A percentile compares a stretch with the other conserved stretches of the same genome.
These are phyloP conservation scores for Seiridium unicorne DNA, from an alignment of 2,329 filamentous ascomycete genomes.

Conservation along the genomic window DNA sequence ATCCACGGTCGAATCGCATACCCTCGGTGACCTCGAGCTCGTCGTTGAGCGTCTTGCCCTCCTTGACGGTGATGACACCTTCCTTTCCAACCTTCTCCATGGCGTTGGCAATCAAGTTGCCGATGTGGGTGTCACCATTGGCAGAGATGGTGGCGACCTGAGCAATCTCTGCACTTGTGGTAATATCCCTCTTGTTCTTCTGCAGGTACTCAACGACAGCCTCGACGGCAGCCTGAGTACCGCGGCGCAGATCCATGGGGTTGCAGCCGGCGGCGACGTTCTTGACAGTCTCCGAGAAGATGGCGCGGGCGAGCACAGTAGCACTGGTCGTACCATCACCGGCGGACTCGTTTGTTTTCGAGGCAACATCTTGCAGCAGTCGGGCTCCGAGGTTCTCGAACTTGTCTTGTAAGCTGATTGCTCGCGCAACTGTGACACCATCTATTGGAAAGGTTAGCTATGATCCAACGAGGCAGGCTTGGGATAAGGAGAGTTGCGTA, in stretches of 20 bases:
- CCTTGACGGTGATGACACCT: slow-evolving; percentile 99
- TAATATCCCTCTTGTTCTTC: slow-evolving; percentile 97
- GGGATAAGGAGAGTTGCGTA: slow-evolving; percentile 40
- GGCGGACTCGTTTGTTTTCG: slow-evolving; percentile 98
- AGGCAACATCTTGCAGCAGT: slow-evolving; percentile 95
- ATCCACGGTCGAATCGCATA: slow-evolving; percentile 99
- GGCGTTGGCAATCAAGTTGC: slow-evolving; percentile 91
- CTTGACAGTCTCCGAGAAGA: slow-evolving; percentile 99
- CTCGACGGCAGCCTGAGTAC: slow-evolving; percentile 94
- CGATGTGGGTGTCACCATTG: slow-evolving; percentile 94
- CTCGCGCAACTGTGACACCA: slow-evolving; percentile 86
- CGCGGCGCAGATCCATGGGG: slow-evolving; percentile 96
- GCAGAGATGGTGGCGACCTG: slow-evolving; percentile 98
- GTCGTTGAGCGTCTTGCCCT: slow-evolving; percentile 97
- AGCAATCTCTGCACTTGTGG: slow-evolving; percentile 93
- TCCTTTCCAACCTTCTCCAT: slow-evolving; percentile 99
- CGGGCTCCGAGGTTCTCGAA: slow-evolving; percentile 99
- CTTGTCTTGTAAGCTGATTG: slow-evolving; percentile 93
- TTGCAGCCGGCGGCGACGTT: slow-evolving; percentile 99
- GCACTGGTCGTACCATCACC: slow-evolving; percentile 98
- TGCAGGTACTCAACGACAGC: slow-evolving; percentile 92
- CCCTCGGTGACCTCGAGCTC: slow-evolving; percentile 99
- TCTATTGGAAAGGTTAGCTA: slow-evolving; percentile 47
- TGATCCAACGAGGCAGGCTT: background rate
- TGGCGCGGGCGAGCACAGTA: slow-evolving; percentile 93